A percentile compares a stretch with the other conserved stretches of the same genome.
Conservation (phyloP, 1,284 basidiomycete species). For the Polyporus tsugae region DNA sequence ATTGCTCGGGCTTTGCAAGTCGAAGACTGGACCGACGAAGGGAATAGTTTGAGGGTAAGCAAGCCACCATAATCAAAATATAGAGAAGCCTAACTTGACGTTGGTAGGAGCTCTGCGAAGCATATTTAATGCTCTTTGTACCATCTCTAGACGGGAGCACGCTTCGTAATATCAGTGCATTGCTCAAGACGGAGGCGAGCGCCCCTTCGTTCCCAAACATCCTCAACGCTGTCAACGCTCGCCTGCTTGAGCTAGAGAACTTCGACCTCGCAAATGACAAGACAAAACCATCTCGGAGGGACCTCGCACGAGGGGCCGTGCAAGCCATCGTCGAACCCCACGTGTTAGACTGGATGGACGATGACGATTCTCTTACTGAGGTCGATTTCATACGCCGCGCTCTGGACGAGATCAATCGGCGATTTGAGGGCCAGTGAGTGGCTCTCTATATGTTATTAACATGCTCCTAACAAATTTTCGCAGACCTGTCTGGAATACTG, state of each 20-base stretch:
- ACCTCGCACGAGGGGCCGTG: constrained; percentile 40
- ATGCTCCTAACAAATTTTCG: neutral
- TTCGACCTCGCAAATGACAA: neutral
- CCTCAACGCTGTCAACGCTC: constrained; percentile 16
- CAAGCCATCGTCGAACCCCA: constrained; percentile 51
- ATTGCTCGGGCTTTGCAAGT: constrained; percentile 41
- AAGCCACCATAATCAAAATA: neutral
- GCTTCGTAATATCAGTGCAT: constrained; percentile 16
- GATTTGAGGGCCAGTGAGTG: constrained; percentile 44
- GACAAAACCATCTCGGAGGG: constrained; percentile 35
- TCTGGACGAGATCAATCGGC: constrained; percentile 38
- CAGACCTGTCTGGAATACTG: constrained; percentile 47
- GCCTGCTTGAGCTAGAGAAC: constrained; percentile 9
- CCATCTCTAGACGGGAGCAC: constrained; percentile 23
- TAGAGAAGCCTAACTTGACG: neutral
- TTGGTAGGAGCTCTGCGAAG: constrained; percentile 26
- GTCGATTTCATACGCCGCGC: constrained; percentile 36
- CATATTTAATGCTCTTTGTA: constrained; percentile 27
- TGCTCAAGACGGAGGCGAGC: constrained; percentile 23
- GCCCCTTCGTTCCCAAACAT: constrained; percentile 24
- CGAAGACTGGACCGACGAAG: constrained; percentile 47
- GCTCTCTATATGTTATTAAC: neutral
- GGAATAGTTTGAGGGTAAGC: constrained; percentile 42
- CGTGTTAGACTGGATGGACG: constrained; percentile 55
- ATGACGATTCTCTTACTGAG: constrained; percentile 49